Conservation (phyloP, 768 basidiomycete genomes). For the Phaeolepiota aurea region DNA sequence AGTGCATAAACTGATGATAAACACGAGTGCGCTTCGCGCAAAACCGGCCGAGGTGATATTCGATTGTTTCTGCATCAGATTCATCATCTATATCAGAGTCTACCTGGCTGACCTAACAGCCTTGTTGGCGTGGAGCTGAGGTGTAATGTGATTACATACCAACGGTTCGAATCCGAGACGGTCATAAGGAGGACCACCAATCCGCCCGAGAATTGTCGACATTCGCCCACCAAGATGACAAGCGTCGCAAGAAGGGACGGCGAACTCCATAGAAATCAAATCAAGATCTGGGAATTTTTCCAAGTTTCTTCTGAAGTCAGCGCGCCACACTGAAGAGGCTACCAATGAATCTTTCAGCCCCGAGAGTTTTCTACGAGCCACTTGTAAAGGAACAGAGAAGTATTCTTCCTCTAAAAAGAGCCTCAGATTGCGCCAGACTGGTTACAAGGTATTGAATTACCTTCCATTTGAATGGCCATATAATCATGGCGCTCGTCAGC, state of each 20-base stretch:
- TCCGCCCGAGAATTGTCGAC: constrained; percentile 52
- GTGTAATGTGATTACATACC: constrained; percentile 3
- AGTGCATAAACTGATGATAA: constrained; percentile 71
- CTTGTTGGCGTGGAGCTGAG: too few species aligned
- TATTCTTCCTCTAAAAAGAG: constrained; percentile 48
- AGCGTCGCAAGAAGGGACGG: constrained; percentile 68
- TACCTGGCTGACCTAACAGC: not conserved
- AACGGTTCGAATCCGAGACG: constrained; percentile 48
- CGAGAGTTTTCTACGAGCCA: constrained; percentile 59
- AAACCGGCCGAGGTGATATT: constrained; percentile 70
- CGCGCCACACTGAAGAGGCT: constrained; percentile 77
- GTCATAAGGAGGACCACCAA: constrained; percentile 69
- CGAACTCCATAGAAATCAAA: constrained; percentile 41
- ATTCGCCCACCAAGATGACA: constrained; percentile 68
- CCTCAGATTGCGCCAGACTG: not conserved
- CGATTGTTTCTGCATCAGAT: constrained; percentile 16
- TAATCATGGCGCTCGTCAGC: constrained; percentile 41
- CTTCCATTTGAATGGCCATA: constrained; percentile 44
- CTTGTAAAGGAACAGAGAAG: constrained; percentile 61
- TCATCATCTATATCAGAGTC: constrained; percentile 11
- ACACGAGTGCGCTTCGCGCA: constrained; percentile 62
- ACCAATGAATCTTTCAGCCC: constrained; percentile 72
- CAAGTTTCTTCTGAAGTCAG: constrained; percentile 56
- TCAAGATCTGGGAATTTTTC: constrained; percentile 62
- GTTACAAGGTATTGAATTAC: constrained; percentile 26